Conservation (phyloP, 2,329 filamentous ascomycete species). For the Exophiala sideris region DNA sequence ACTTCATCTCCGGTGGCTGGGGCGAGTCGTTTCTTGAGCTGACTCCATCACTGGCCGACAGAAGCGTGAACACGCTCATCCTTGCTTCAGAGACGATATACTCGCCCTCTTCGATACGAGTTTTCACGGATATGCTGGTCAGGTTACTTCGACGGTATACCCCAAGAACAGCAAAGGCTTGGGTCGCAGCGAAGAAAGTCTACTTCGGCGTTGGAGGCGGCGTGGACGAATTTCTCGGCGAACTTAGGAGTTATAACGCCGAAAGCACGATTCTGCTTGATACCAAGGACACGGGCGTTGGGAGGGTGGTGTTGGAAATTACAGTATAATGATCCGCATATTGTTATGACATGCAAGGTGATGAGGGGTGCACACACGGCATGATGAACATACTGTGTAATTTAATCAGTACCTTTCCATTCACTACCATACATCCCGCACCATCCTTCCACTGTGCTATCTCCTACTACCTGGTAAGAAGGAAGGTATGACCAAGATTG, state of each 20-base stretch:
- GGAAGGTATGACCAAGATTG: not conserved
- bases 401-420: not conserved
- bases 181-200: conserved; percentile 62
- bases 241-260: conserved; percentile 24
- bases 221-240: conserved; percentile 55
- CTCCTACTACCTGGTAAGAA: not conserved
- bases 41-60: not conserved
- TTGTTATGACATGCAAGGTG: not conserved
- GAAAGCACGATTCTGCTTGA: conserved; percentile 31
- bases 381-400: not conserved
- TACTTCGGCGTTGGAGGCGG: conserved; percentile 67
- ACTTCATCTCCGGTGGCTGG: conserved; percentile 61
- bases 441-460: conserved; percentile 2
- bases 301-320: conserved; percentile 42
- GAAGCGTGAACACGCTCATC: conserved; percentile 36
- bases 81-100: conserved; percentile 66
- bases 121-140: conserved; percentile 56
- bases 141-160: conserved; percentile 44
- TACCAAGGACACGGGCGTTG: conserved; percentile 43
- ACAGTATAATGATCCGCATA: not conserved
- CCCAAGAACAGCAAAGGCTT: conserved; percentile 39
- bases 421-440: no score
- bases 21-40: conserved; percentile 47
- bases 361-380: not conserved
- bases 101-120: conserved; percentile 50